These are phyloP conservation scores for Trichoderma guizhouense DNA, from an alignment of 2,329 filamentous ascomycete species.

Conservation along the genomic window DNA sequence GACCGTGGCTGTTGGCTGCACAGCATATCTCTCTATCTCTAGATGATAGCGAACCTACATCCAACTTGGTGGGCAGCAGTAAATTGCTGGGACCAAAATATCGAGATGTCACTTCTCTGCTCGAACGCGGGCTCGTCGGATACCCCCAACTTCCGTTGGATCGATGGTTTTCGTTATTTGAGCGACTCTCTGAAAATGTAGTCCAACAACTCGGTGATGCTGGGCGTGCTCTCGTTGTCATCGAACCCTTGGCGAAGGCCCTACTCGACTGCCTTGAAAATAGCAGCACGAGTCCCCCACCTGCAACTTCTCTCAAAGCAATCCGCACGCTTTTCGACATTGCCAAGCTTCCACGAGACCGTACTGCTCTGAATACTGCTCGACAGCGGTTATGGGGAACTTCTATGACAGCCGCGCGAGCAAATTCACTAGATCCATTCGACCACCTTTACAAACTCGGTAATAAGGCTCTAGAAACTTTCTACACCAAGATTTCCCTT, in stretches of 20 bases:
- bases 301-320: slow-evolving; percentile 32
- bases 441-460: slow-evolving; percentile 63
- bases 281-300: slow-evolving; percentile 16
- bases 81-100: slow-evolving; percentile 64
- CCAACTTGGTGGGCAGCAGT: slow-evolving; percentile 29
- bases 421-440: slow-evolving; percentile 60
- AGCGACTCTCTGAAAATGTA: slow-evolving; percentile 53
- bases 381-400: slow-evolving; percentile 61
- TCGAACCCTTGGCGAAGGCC: slow-evolving; percentile 66
- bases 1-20: slow-evolving; percentile 51
- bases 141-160: slow-evolving; percentile 46
- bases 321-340: slow-evolving; percentile 43
- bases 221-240: slow-evolving; percentile 60
- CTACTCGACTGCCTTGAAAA: slow-evolving; percentile 40
- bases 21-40: slow-evolving; percentile 44
- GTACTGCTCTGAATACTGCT: slow-evolving; percentile 62
- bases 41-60: slow-evolving; percentile 24
- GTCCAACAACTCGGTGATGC: slow-evolving; percentile 64
- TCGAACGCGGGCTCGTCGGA: slow-evolving; percentile 57
- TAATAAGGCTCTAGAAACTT: slow-evolving; percentile 47
- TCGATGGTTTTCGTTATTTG: slow-evolving; percentile 55
- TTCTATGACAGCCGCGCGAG: slow-evolving; percentile 27
- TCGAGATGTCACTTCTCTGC: slow-evolving; percentile 63
- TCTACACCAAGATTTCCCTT: slow-evolving; percentile 49
- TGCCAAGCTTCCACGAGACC: slow-evolving; percentile 56